Conservation (phyloP, 345 rosid genomes). For the Eutrema heterophyllum region DNA sequence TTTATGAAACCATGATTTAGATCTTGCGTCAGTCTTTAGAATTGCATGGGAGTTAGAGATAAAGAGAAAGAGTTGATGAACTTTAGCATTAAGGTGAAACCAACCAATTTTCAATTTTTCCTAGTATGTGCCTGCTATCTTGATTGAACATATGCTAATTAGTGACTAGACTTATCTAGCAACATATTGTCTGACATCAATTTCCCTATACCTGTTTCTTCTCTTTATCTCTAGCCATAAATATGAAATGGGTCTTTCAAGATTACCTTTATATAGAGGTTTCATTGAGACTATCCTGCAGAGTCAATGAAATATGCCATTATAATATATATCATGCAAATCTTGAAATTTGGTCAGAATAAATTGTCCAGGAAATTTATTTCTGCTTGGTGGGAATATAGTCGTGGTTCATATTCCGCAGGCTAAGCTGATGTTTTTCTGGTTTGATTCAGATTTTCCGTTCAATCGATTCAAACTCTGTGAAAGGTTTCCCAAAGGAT, state of each 20-base stretch:
- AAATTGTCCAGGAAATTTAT: neutral
- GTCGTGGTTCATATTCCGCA: neutral
- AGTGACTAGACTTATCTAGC: neutral
- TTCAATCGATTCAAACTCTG: slow-evolving; percentile 83
- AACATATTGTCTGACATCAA: neutral
- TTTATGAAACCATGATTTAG: slow-evolving; percentile 1
- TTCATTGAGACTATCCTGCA: neutral
- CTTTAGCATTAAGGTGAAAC: neutral
- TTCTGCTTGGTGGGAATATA: neutral
- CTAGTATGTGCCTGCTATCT: neutral
- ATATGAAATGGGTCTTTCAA: neutral
- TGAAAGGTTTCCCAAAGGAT: slow-evolving; percentile 74
- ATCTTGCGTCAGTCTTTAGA: slow-evolving; percentile 1
- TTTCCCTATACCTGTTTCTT: neutral
- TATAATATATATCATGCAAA: neutral
- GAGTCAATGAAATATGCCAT: neutral
- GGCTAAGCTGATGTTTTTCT: slow-evolving; percentile 3
- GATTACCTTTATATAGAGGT: neutral
- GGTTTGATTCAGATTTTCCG: slow-evolving; percentile 62
- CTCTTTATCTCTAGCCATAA: neutral
- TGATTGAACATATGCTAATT: neutral
- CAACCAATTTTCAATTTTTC: neutral
- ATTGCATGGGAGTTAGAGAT: neutral
- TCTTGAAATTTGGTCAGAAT: neutral
- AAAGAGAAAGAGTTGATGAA: neutral